Conservation (phyloP, 169 alveolate genomes). For the Ichthyophthirius multifiliis region DNA sequence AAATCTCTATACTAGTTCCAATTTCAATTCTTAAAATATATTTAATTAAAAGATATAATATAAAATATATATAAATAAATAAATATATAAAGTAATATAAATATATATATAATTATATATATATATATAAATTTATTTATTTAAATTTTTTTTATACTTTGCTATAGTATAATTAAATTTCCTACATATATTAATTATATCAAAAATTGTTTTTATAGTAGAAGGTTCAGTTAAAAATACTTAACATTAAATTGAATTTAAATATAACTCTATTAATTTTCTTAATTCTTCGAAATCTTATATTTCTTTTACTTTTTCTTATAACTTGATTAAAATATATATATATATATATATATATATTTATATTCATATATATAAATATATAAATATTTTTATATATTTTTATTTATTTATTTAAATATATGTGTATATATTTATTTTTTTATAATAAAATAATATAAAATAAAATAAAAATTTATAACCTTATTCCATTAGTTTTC, state of each 20-base stretch:
- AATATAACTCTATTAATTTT: neutral
- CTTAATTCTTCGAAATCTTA: neutral
- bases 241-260: neutral
- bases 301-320: neutral
- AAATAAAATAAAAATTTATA: neutral
- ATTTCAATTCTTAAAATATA: neutral
- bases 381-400: too few relatives aligned
- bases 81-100: too few relatives aligned
- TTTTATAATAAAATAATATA: neutral
- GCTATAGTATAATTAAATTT: neutral
- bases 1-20: neutral
- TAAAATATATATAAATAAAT: neutral
- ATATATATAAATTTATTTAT: too few relatives aligned
- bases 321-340: neutral
- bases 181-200: neutral
- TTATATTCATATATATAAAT: too few relatives aligned
- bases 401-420: too few relatives aligned
- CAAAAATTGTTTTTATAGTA: neutral
- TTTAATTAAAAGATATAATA: neutral
- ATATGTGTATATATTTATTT: too few relatives aligned
- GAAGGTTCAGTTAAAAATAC: neutral
- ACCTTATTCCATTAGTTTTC: neutral
- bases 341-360: too few relatives aligned
- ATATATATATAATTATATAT: too few relatives aligned
- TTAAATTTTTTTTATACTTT: neutral